Evolutionary conservation across 768 basidiomycete genomes (phyloP), one percentile per base, ranked within the genome.

Genomic region (Termitomyces titanicus): DNA sequence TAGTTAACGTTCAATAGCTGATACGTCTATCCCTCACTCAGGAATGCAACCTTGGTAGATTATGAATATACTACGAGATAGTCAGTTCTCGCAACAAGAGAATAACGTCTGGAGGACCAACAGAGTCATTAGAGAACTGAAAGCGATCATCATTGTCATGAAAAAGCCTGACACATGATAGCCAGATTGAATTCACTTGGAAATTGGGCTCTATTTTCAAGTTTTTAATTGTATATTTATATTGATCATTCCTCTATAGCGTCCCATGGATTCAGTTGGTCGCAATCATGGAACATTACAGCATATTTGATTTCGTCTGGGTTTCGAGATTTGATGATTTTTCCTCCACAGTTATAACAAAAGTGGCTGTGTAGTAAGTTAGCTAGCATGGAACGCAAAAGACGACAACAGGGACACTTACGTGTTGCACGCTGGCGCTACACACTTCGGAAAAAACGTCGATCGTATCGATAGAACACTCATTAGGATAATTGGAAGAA

Each of bases 361-460:
- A 83, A 83, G 58, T 83, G 81, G 11, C 70, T 71, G 34, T 6
- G 38, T 17, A 31, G n/a, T 18, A 6, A 43, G 24, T 20, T 39
- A 33, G n/a, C 37, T 48, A n/a, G 25, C 18, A 45, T 43, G 29
- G n/a, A 35, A 35, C 24, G 17, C 8, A 9, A 18, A 29, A 13
- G n/a, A 25, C 17, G 34, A 40, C 17, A 22, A 40, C 8, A 42
- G 13, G 22, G 27, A 27, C 25, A 59, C 72, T 65, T 53, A 73
- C 59, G 77, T 75, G 58, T 83, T 83, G 64, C 83, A 85, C n/a
- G 75, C 80, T 2, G 81, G 80, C 2, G 79, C 77, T 73, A 62
- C 78, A 84, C 83, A 84, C 53, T 27, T 37, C 17, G n/a, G n/a
- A 37, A 24, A 48, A 22, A 25, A 37, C 17, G 10, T 37, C 11